phyloP scores from a whole-genome alignment of 2,329 filamentous ascomycete genomes.

The Clonostachys sp. region DNA sequence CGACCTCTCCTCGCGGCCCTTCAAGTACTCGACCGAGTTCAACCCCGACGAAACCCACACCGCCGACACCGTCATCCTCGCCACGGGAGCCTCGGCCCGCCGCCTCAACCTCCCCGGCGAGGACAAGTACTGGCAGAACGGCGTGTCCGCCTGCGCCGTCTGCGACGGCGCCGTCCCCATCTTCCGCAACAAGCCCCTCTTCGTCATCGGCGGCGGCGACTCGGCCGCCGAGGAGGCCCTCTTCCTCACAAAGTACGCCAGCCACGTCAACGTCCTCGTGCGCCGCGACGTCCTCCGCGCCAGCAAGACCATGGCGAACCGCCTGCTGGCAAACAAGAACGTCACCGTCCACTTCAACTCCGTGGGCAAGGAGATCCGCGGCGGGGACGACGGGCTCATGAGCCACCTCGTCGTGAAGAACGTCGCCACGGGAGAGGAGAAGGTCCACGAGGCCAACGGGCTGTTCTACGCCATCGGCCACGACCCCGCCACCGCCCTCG shows the following conservation, averaged over 20 bases:
- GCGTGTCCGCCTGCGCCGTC: conserved; percentile 93
- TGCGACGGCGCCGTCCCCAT: conserved; percentile 97
- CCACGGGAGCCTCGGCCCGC: conserved; percentile 88
- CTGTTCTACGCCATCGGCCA: conserved; percentile 98
- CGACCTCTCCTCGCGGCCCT: conserved; percentile 78
- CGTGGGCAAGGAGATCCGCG: conserved; percentile 76
- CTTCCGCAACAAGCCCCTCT: conserved; percentile 92
- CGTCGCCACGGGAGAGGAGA: conserved; percentile 67
- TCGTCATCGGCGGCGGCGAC: conserved; percentile 95
- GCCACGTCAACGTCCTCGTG: conserved; percentile 90
- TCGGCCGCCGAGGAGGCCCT: conserved; percentile 96
- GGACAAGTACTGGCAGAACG: conserved; percentile 95
- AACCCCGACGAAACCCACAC: conserved; percentile 78
- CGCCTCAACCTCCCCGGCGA: conserved; percentile 81
- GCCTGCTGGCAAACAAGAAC: conserved; percentile 80
- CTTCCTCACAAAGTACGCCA: conserved; percentile 96
- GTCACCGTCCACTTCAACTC: conserved; percentile 86
- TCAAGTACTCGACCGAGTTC: conserved; percentile 92
- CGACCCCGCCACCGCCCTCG: conserved; percentile 84
- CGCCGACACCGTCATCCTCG: conserved; percentile 88
- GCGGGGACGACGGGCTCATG: conserved; percentile 84
- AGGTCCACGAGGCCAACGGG: conserved; percentile 85
- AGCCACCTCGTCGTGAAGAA: conserved; percentile 81
- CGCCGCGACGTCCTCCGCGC: conserved; percentile 82
- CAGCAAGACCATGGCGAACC: conserved; percentile 85